Evolutionary conservation across 345 rosid species (phyloP).

Genomic region (Aquilaria yunnanensis): DNA sequence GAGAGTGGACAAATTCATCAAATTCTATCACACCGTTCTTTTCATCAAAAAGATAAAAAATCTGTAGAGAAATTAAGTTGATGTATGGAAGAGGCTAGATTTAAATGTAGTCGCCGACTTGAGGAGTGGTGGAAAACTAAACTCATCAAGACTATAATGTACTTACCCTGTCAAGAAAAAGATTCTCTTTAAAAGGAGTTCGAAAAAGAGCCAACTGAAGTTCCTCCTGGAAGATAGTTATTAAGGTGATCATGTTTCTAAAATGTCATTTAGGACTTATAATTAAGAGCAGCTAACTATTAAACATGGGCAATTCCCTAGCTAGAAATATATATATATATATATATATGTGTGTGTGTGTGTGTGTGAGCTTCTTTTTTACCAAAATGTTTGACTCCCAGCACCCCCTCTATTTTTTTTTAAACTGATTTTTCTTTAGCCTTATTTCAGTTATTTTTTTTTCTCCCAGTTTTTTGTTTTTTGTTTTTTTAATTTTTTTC

Average conservation of each 20-base stretch:
- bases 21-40: constrained; percentile 89
- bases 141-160: constrained; percentile 4
- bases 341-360: too few relatives aligned
- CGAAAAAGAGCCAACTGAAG: constrained; percentile 71
- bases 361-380: too few relatives aligned
- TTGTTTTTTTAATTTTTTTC: too few relatives aligned
- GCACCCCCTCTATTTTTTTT: background rate
- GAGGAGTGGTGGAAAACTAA: background rate
- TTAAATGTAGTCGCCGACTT: background rate
- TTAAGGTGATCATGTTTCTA: background rate
- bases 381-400: too few relatives aligned
- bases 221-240: constrained; percentile 57
- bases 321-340: background rate
- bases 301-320: background rate
- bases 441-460: too few relatives aligned
- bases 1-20: constrained; percentile 73
- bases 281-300: background rate
- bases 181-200: constrained; percentile 45
- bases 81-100: background rate
- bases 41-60: constrained; percentile 79
- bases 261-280: too few relatives aligned
- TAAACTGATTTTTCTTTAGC: background rate
- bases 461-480: too few relatives aligned
- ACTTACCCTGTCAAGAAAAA: constrained; percentile 83
- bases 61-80: constrained; percentile 25